Percentiles rank a stretch among this genome's conserved stretches.
phyloP scores from a whole-genome alignment of 2,329 filamentous ascomycete species.

The Thielaviopsis musarum region DNA sequence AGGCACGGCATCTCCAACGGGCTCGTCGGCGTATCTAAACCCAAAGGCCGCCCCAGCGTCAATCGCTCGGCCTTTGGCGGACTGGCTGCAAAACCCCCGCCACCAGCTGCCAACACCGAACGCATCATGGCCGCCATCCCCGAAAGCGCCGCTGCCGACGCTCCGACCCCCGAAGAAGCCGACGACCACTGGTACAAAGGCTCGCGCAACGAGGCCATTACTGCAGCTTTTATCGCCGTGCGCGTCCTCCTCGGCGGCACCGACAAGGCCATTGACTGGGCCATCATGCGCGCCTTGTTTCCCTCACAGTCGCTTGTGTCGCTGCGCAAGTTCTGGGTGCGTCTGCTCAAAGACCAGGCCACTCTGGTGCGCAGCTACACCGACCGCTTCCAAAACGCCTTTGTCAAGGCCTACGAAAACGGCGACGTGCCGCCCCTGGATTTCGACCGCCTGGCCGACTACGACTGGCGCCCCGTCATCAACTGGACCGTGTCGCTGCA shows the following conservation, averaged over 20 bases:
- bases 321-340: slow-evolving; percentile 41
- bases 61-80: slow-evolving; percentile 2
- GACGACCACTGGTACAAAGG: slow-evolving; percentile 1
- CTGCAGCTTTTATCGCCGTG: slow-evolving; percentile 41
- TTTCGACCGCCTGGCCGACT: slow-evolving; percentile 43
- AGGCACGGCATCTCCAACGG: neutral
- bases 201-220: slow-evolving; percentile 19
- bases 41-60: slow-evolving; percentile 11
- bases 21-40: neutral
- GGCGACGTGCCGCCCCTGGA: slow-evolving; percentile 44
- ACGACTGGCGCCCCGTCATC: slow-evolving; percentile 52
- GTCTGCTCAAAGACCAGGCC: slow-evolving; percentile 20
- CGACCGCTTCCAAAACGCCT: slow-evolving; percentile 46
- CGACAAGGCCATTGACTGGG: slow-evolving; percentile 43
- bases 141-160: neutral
- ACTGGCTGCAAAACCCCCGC: neutral
- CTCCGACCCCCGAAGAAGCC: neutral
- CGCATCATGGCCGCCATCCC: slow-evolving; percentile 9
- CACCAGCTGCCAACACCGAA: slow-evolving; percentile 8
- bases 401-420: slow-evolving; percentile 48
- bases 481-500: slow-evolving; percentile 45
- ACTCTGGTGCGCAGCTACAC: slow-evolving; percentile 20
- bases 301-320: slow-evolving; percentile 33
- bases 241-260: slow-evolving; percentile 42
- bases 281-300: slow-evolving; percentile 37